Evolutionary conservation across 768 basidiomycete genomes (phyloP).

Genomic region (Trametes cubensis): DNA sequence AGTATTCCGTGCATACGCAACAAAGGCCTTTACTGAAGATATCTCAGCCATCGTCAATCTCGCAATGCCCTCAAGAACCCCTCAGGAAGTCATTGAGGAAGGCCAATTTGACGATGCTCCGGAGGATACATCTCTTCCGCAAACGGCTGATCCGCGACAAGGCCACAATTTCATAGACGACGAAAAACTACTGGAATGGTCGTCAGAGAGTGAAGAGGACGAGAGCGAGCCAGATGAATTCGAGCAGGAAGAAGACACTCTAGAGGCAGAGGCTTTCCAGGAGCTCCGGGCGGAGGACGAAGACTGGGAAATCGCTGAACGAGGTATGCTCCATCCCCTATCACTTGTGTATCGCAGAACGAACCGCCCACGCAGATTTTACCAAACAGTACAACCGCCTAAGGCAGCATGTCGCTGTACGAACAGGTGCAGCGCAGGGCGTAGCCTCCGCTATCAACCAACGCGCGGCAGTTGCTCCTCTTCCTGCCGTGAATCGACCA

Average conservation of each 20-base stretch:
- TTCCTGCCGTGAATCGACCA: constrained; percentile 77
- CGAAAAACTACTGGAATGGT: constrained; percentile 30
- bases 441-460: constrained; percentile 54
- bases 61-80: not conserved
- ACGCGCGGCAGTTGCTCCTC: constrained; percentile 54
- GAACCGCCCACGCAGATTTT: constrained; percentile 66
- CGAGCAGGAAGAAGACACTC: constrained; percentile 44
- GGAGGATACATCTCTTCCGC: constrained; percentile 32
- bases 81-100: constrained; percentile 36
- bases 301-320: constrained; percentile 85
- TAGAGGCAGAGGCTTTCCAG: constrained; percentile 41
- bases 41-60: not conserved
- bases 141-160: constrained; percentile 30
- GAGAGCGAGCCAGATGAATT: constrained; percentile 44
- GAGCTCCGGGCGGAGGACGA: constrained; percentile 75
- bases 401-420: constrained; percentile 86
- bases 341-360: constrained; percentile 6
- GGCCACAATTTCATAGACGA: constrained; percentile 41
- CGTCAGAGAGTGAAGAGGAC: constrained; percentile 37
- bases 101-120: constrained; percentile 69
- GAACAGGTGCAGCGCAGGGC: constrained; percentile 69
- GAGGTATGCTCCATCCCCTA: constrained; percentile 52
- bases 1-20: not conserved
- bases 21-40: not conserved
- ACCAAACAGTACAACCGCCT: constrained; percentile 98